These are phyloP conservation scores for Calonectria henricotiae DNA, from an alignment of 2,329 filamentous ascomycete genomes.

Conservation along the genomic window DNA sequence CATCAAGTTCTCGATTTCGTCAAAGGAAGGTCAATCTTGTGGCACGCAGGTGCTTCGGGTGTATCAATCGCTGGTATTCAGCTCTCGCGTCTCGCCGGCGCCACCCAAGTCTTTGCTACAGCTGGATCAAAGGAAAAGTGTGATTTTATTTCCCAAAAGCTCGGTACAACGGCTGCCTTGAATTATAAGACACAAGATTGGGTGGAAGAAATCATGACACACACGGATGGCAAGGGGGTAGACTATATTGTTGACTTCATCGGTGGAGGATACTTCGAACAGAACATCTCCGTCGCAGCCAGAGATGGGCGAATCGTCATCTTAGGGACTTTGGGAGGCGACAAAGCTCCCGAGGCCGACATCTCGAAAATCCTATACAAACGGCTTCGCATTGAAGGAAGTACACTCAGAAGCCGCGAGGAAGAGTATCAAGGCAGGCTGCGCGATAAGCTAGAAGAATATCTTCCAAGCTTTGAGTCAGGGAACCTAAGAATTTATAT, in stretches of 20 bases:
- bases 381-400: conserved; percentile 84
- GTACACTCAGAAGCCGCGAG: conserved; percentile 84
- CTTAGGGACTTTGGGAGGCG: conserved; percentile 82
- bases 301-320: conserved; percentile 82
- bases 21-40: conserved; percentile 81
- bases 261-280: conserved; percentile 83
- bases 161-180: conserved; percentile 84
- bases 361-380: conserved; percentile 82
- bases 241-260: conserved; percentile 90
- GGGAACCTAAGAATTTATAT: conserved; percentile 82
- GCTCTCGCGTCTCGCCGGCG: conserved; percentile 77
- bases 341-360: conserved; percentile 77
- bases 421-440: conserved; percentile 83
- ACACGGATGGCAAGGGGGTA: conserved; percentile 82
- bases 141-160: conserved; percentile 78
- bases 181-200: conserved; percentile 87
- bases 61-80: conserved; percentile 91
- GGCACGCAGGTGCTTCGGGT: conserved; percentile 90
- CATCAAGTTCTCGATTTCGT: conserved; percentile 84
- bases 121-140: conserved; percentile 85
- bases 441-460: conserved; percentile 82
- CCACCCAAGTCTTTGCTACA: conserved; percentile 82
- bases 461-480: conserved; percentile 80
- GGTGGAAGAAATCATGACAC: conserved; percentile 78
- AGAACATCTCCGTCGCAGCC: conserved; percentile 82